Percentiles rank a stretch among this genome's conserved stretches.
phyloP scores from a whole-genome alignment of 2,329 filamentous ascomycete species.

The Fusarium sublunatum region DNA sequence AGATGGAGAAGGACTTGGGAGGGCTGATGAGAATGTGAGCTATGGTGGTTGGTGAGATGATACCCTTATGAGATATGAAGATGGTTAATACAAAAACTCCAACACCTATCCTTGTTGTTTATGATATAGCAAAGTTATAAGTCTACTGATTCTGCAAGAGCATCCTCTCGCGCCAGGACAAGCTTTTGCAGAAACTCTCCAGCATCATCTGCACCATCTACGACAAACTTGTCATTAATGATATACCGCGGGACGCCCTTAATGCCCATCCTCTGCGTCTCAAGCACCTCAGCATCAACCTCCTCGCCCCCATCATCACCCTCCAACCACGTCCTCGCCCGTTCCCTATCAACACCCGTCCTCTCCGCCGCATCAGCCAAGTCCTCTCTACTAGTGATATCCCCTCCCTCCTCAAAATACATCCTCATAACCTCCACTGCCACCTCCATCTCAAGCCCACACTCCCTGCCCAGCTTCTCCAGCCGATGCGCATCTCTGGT shows the following conservation, averaged over 20 bases:
- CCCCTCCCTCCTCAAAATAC: constrained; percentile 73
- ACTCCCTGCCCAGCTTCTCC: constrained; percentile 72
- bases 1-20: constrained; percentile 67
- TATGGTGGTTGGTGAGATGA: constrained; percentile 39
- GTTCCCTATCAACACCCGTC: constrained; percentile 64
- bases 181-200: constrained; percentile 74
- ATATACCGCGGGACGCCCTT: constrained; percentile 80
- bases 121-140: background rate
- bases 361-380: constrained; percentile 63
- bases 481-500: constrained; percentile 64
- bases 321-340: constrained; percentile 65
- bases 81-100: background rate
- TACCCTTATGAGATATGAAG: constrained; percentile 35
- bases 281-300: constrained; percentile 66
- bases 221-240: constrained; percentile 73
- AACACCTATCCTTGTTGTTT: background rate
- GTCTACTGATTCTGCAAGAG: constrained; percentile 7
- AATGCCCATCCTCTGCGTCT: constrained; percentile 64
- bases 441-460: constrained; percentile 65
- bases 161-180: constrained; percentile 58
- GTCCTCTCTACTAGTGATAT: constrained; percentile 69
- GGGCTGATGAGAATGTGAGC: constrained; percentile 66
- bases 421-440: constrained; percentile 72
- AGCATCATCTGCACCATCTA: constrained; percentile 79
- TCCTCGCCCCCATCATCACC: constrained; percentile 65